These are phyloP conservation scores for Phlyctochytrium planicorne DNA, from an alignment of 192 early-diverging fungal genomes.

Conservation along the genomic window DNA sequence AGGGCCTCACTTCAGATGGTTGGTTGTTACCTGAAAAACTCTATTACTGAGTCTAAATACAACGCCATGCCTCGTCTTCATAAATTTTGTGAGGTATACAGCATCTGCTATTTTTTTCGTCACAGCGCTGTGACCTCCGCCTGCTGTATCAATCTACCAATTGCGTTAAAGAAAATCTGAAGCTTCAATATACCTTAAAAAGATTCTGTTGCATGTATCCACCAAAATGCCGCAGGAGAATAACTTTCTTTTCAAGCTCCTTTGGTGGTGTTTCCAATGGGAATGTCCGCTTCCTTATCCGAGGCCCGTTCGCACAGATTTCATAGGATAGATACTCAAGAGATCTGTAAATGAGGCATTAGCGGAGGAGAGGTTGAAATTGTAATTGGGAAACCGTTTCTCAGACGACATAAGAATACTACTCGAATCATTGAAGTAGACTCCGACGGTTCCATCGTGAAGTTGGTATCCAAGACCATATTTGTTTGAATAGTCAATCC, in stretches of 20 bases:
- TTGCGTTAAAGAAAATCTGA: slow-evolving; percentile 9
- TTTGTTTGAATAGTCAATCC: slow-evolving; percentile 80
- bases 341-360: no score
- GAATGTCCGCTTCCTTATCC: slow-evolving; percentile 39
- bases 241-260: slow-evolving; percentile 61
- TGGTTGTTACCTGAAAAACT: slow-evolving; percentile 58
- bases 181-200: slow-evolving; percentile 10
- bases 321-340: slow-evolving; percentile 49
- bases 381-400: slow-evolving; percentile 23
- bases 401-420: slow-evolving; percentile 66
- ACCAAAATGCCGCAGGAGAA: slow-evolving; percentile 55
- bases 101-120: slow-evolving; percentile 20
- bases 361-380: not conserved
- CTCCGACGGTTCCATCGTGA: slow-evolving; percentile 79
- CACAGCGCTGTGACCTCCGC: not conserved
- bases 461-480: slow-evolving; percentile 90
- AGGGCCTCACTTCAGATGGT: not conserved
- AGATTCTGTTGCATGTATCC: slow-evolving; percentile 56
- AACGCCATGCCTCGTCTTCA: slow-evolving; percentile 60
- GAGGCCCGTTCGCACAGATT: slow-evolving; percentile 10
- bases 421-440: slow-evolving; percentile 88
- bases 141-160: not conserved
- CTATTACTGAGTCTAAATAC: slow-evolving; percentile 70
- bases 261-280: slow-evolving; percentile 45
- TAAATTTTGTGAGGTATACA: slow-evolving; percentile 67